Conservation (phyloP, 2,329 filamentous ascomycete genomes). For the Hypoxylon sp. region DNA sequence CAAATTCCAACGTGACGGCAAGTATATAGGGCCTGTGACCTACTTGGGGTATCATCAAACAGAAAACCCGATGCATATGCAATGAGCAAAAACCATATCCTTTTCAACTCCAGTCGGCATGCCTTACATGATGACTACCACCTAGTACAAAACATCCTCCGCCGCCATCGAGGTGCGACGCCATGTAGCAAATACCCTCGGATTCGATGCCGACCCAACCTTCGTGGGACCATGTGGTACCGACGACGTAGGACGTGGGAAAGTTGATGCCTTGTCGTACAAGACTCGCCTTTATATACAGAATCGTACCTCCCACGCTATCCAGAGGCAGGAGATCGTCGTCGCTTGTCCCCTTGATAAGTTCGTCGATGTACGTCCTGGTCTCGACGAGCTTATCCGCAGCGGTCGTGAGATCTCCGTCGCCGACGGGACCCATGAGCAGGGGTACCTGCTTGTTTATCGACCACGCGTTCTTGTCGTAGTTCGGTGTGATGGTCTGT, state of each 20-base stretch:
- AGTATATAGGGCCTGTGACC: slow-evolving; percentile 4
- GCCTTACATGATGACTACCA: slow-evolving; percentile 49
- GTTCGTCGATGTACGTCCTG: slow-evolving; percentile 44
- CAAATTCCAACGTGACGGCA: slow-evolving; percentile 11
- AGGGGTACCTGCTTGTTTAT: slow-evolving; percentile 35
- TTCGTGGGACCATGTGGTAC: slow-evolving; percentile 53
- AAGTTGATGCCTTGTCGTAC: slow-evolving; percentile 54
- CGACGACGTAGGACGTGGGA: slow-evolving; percentile 53
- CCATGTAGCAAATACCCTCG: slow-evolving; percentile 55
- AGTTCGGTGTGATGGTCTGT: slow-evolving; percentile 52
- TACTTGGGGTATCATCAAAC: slow-evolving; percentile 30
- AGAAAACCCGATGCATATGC: slow-evolving; percentile 10
- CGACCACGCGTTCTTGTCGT: slow-evolving; percentile 56
- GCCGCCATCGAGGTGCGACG: slow-evolving; percentile 46
- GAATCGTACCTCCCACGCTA: slow-evolving; percentile 54
- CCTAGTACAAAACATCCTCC: slow-evolving; percentile 51
- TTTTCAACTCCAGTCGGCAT: slow-evolving; percentile 48
- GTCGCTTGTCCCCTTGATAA: slow-evolving; percentile 48
- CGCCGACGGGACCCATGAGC: slow-evolving; percentile 42
- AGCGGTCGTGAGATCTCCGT: slow-evolving; percentile 39
- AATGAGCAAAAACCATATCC: slow-evolving; percentile 10
- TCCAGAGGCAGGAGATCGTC: slow-evolving; percentile 53
- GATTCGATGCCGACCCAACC: slow-evolving; percentile 56
- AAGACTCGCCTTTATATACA: slow-evolving; percentile 53
- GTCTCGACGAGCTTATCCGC: slow-evolving; percentile 42